Evolutionary conservation across 441 rosid genomes (phyloP).

Genomic region (Cnidoscolus chayamansa): DNA sequence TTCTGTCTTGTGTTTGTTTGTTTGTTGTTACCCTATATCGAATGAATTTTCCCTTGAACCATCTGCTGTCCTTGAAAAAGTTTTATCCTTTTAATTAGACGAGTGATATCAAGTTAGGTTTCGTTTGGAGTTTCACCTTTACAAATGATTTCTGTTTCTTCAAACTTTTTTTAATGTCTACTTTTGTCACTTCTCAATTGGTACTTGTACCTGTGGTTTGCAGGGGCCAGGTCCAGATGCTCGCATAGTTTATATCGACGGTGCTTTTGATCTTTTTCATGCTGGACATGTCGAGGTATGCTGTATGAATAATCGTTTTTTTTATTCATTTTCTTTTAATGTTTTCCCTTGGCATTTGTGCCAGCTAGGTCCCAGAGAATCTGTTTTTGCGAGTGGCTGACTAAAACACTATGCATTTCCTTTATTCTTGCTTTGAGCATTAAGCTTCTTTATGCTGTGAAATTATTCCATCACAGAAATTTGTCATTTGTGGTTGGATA

Average conservation of each 20-base stretch:
- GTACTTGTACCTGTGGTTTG: slow-evolving; percentile 2
- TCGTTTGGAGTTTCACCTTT: background rate
- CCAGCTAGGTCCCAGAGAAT: background rate
- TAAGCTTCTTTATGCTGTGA: background rate
- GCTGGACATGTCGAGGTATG: slow-evolving; percentile 72
- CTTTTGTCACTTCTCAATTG: background rate
- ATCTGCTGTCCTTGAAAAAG: no score
- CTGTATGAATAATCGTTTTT: background rate
- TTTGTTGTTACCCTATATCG: background rate
- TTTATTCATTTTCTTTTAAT: background rate
- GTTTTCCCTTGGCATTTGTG: background rate
- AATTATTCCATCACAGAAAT: background rate
- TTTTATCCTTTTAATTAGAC: background rate
- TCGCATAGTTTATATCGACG: slow-evolving; percentile 59
- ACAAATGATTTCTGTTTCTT: slow-evolving; percentile 1
- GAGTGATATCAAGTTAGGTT: background rate
- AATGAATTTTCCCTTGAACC: background rate
- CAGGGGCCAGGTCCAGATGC: slow-evolving; percentile 57
- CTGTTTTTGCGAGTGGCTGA: background rate
- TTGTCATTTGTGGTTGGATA: background rate
- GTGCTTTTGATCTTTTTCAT: slow-evolving; percentile 71
- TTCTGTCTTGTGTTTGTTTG: background rate
- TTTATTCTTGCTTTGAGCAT: background rate
- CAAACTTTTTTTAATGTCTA: background rate
- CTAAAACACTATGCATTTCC: background rate